Evolutionary conservation across 257 asterid species (phyloP).

Genomic region (Solanum stenotomum): DNA sequence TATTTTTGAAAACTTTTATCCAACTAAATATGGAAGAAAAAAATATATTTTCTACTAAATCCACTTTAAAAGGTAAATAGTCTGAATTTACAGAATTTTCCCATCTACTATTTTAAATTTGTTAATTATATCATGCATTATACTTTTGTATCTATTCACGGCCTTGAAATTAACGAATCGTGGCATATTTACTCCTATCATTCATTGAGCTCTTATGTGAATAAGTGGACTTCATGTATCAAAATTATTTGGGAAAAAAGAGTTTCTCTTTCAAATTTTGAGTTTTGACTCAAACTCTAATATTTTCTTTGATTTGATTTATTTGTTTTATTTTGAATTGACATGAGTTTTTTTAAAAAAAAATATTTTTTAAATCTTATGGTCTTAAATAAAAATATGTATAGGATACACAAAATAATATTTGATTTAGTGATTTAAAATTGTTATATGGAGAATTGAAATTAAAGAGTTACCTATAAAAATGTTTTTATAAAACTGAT

Average conservation of each 20-base stretch:
- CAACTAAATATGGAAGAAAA: not conserved
- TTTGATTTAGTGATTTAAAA: not conserved
- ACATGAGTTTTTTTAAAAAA: too few species aligned
- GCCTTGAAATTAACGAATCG: not conserved
- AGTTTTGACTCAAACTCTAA: not conserved
- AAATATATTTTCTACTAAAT: too few species aligned
- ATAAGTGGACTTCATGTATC: not conserved
- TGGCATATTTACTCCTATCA: not conserved
- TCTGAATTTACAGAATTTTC: not conserved
- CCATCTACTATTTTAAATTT: not conserved
- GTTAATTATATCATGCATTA: not conserved
- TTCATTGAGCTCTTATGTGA: not conserved
- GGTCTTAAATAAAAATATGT: not conserved
- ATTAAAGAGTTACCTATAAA: too few species aligned
- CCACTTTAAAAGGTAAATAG: not conserved
- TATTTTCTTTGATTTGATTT: too few species aligned
- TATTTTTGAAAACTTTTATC: not conserved
- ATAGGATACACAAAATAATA: too few species aligned
- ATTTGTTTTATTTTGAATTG: too few species aligned
- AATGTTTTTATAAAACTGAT: not conserved
- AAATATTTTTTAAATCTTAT: too few species aligned
- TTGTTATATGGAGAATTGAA: not conserved
- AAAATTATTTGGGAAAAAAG: not conserved
- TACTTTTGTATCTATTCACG: not conserved
- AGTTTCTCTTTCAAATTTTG: not conserved